Base-by-base conservation (phyloP, 345 rosid genomes). In the Salix suchowensis region DNA sequence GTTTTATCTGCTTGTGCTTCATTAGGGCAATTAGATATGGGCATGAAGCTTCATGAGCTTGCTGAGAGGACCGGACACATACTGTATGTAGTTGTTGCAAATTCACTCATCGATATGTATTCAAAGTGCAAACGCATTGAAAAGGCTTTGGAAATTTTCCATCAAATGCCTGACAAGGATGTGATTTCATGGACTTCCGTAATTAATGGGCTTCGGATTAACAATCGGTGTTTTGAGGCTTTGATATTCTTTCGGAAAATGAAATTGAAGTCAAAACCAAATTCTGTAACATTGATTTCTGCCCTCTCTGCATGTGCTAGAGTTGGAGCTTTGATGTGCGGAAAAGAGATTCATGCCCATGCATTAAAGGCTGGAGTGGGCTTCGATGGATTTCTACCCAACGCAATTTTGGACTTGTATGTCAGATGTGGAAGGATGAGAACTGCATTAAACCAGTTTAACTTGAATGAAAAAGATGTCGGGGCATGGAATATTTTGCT, bases 151-250 rank as follows among this genome's bases (percentile, higher is more conserved):
- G 81, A 77, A 69, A 66, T 81, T 18, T 81, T 77, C 76, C 84
- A 77, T 55, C 37, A 34, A 32, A 69, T 81, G 48, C 81, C 73
- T 15, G 68, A 74, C 46, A 81, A 78, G 77, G 66, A 77, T 65
- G 81, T 81, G 65, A 66, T 81, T 54, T 81, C 84, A 19, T 81
- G 81, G 84, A 81, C 84, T 74, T 74, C 81, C 1, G 66, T 81
- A 24, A 81, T 77, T 66, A 52, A 48, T 32, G 81, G 84, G 32
- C 81, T 81, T 58, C 72, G 84, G 13, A 74, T 77, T 52, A 81
- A 81, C 37, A 71, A 81, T 23, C 66, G 72, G 32, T 50, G 73
- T 67, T 52, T 81, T 6, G 84, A 81, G 78, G 78, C 84, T 54
- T 66, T 81, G 65, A 34, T 36, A 11, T 74, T 73, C 68, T 81